Base-by-base conservation (phyloP, 2,329 filamentous ascomycete species). In the Periconia digitata region DNA sequence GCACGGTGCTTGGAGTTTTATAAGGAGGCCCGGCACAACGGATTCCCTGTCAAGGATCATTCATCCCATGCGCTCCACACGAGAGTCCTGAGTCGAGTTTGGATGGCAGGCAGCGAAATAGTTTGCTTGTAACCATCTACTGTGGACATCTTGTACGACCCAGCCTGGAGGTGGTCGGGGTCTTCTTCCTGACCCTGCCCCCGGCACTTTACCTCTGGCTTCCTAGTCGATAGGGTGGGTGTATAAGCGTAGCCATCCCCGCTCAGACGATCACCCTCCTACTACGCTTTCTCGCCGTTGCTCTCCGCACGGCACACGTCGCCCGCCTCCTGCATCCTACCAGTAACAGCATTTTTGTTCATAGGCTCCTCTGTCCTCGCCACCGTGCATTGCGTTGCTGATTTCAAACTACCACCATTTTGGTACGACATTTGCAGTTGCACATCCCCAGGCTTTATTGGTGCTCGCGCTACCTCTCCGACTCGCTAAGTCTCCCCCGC, bases 401-500 rank as follows among this genome's bases (percentile, higher is more conserved):
- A 34, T 29, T 32, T 44, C 55, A 44, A 24, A n/a, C 4, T 7
- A 40, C 21, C 27, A 32, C 18, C 35, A n/a, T 21, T 40, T 13
- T 22, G 12, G 22, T 51, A 43, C 51, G 58, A 54, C 57, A 53
- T 57, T 57, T 63, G 57, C 59, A 55, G 58, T 58, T 51, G 53
- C 60, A 58, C 54, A 56, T 59, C 48, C 21, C 53, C 50, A 40
- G 47, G 37, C 48, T 47, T 54, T 47, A 67, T 69, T 69, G 65
- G 65, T 49, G 50, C 43, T 60, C 49, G 51, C 53, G 36, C 58
- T 47, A 49, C 59, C 50, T 56, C 60, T 58, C 55, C 63, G 53
- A 65, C 60, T 69, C 67, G 67, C 65, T 65, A 67, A 67, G 53
- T 32, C 64, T 66, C 64, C 57, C 58, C 54, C 64, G 56, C 59